Evolutionary conservation across 352 stramenopile genomes (phyloP).

Genomic region (Elongisporangium prolatum): DNA sequence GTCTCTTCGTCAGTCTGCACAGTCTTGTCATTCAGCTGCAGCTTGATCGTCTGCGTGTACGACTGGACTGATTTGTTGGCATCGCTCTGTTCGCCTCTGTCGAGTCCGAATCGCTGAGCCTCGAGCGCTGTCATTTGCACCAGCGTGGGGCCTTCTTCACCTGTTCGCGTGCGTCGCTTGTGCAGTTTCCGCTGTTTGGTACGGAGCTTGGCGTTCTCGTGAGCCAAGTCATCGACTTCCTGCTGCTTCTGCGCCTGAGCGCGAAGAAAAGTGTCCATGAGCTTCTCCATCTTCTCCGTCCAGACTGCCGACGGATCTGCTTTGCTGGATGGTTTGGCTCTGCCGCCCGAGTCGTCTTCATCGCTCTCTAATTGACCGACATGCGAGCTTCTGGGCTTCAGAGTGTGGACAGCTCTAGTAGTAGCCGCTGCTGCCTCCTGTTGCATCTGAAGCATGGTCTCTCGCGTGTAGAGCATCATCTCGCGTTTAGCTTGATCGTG

Average conservation of each 20-base stretch:
- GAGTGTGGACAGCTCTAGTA: conserved; percentile 9
- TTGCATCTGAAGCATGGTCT: conserved; percentile 40
- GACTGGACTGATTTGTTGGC: background rate
- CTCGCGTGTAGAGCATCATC: conserved; percentile 57
- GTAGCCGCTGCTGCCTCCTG: conserved; percentile 25
- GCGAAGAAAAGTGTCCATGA: conserved; percentile 58
- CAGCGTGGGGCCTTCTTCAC: conserved; percentile 18
- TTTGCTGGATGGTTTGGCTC: conserved; percentile 4
- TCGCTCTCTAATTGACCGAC: conserved; percentile 50
- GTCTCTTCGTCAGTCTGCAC: conserved; percentile 56
- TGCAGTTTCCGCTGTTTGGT: conserved; percentile 37
- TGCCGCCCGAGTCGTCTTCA: conserved; percentile 10
- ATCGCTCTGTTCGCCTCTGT: conserved; percentile 24
- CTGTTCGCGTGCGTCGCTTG: conserved; percentile 17
- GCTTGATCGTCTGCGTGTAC: background rate
- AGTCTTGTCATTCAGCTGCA: conserved; percentile 36
- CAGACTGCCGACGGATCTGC: conserved; percentile 5
- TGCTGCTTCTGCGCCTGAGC: conserved; percentile 58
- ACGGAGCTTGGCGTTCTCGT: conserved; percentile 56
- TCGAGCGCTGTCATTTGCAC: conserved; percentile 59
- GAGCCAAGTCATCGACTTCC: conserved; percentile 47
- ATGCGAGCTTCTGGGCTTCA: conserved; percentile 15
- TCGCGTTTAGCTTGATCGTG: conserved; percentile 58
- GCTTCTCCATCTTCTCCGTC: conserved; percentile 42
- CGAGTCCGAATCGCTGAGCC: conserved; percentile 54